Conservation (phyloP, 225 moss, liverwort and hornwort genomes). For the Ulota crispa region DNA sequence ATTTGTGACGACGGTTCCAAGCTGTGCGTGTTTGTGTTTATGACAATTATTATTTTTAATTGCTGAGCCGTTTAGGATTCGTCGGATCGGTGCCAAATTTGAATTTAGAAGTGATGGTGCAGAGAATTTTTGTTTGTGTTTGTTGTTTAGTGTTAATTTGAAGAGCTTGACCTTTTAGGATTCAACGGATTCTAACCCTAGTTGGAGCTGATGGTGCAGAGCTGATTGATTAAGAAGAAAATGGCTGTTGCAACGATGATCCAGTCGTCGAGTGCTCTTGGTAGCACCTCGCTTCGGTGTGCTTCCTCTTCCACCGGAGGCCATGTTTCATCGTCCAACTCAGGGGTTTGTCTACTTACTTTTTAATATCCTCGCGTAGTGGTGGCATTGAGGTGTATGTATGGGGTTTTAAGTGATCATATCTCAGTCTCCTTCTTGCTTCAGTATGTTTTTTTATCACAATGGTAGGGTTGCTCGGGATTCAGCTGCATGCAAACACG, state of each 20-base stretch:
- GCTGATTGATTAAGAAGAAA: background rate
- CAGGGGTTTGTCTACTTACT: background rate
- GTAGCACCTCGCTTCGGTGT: constrained; percentile 12
- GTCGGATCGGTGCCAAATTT: background rate
- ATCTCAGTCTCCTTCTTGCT: background rate
- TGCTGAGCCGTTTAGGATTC: background rate
- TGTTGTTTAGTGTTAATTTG: background rate
- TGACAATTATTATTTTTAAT: background rate
- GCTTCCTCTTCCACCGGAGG: background rate
- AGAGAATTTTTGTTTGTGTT: background rate
- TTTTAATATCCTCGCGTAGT: background rate
- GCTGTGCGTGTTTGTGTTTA: background rate
- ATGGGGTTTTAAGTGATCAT: background rate
- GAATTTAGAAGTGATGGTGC: background rate
- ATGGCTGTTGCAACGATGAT: constrained; percentile 40
- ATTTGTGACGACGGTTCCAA: background rate
- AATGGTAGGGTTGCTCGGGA: background rate
- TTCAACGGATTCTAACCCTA: background rate
- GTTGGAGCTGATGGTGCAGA: constrained; percentile 4
- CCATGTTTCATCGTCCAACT: constrained; percentile 8
- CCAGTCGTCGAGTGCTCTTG: constrained; percentile 16
- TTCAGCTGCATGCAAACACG: background rate
- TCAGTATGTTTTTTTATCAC: background rate
- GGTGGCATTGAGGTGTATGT: background rate
- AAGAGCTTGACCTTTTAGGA: background rate